Conservation (phyloP, 2,329 filamentous ascomycete genomes). For the Decorospora gaudefroyi region DNA sequence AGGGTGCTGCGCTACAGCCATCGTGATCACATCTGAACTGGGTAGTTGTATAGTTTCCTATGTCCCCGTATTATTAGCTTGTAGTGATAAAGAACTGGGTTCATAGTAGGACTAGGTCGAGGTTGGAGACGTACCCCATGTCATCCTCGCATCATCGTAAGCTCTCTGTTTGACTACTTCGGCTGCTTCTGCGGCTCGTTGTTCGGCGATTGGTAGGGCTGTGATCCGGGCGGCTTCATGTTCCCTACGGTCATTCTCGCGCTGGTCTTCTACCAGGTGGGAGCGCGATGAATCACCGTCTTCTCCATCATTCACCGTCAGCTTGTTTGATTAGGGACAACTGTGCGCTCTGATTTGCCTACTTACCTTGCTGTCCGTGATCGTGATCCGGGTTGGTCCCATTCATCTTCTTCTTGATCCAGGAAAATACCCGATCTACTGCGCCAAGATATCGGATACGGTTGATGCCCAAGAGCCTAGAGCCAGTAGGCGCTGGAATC, state of each 20-base stretch:
- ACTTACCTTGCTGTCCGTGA: not conserved
- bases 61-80: not conserved
- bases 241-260: conserved; percentile 13
- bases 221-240: conserved; percentile 5
- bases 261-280: conserved; percentile 1
- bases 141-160: not conserved
- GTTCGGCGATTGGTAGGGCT: not conserved
- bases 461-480: not conserved
- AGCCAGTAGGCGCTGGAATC: not conserved
- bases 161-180: conserved; percentile 3
- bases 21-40: conserved; percentile 58
- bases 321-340: not conserved
- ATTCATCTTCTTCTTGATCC: conserved; percentile 5
- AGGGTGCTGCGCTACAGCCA: conserved; percentile 71
- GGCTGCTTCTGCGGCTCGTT: not conserved
- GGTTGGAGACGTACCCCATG: not conserved
- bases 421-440: not conserved
- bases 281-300: not conserved
- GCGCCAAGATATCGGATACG: conserved; percentile 1
- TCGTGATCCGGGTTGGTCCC: not conserved
- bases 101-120: not conserved
- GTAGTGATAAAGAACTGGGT: not conserved
- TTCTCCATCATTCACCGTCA: not conserved
- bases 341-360: not conserved
- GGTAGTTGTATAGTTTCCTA: too few relatives aligned